Base-by-base conservation (phyloP, 2,329 filamentous ascomycete species). In the Ceratocystis diversiconidia region DNA sequence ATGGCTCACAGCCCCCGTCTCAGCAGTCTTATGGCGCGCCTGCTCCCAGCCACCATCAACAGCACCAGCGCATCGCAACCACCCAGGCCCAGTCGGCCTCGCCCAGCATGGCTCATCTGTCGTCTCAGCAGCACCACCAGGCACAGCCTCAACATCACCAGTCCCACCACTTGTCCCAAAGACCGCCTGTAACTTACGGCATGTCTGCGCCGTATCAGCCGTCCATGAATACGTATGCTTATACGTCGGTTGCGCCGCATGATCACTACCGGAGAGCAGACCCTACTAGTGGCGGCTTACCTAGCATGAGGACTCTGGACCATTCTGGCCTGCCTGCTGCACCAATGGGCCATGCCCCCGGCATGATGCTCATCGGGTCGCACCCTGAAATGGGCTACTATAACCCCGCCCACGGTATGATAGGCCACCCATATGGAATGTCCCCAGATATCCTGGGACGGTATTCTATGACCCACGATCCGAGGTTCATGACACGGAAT, bases 391-490 rank as follows among this genome's bases (percentile, higher is more conserved):
- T 68, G 63, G 28, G 50, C n/a, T 67, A 67, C 52, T 67, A 67
- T 19, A 19, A 25, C 32, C 52, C 62, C 4, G 46, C 48, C 5
- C 66, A 64, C 19, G 32, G 46, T 7, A 65, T 62, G 41, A 65
- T 66, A 52, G 64, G 59, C 8, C 59, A 44, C 32, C 62, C 60
- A 5, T 67, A 82, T 67, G 75, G 75, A n/a, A 71, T 82, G 64
- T 74, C 76, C 30, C 73, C 76, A 10, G 77, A 80, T 32, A 72
- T 76, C 68, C 71, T 77, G 69, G 73, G 75, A 68, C 75, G 80
- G 66, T 81, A 80, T 69, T 73, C 77, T 43, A 70, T 82, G 46
- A 76, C 79, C 41, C 77, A 77, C 62, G 80, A 82, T 65, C 78
- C 79, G 43, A 76, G 79, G 60, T 74, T 80, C 60, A 76, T 77